Conservation (phyloP, 2,329 filamentous ascomycete genomes). For the Neofusicoccum sp. region DNA sequence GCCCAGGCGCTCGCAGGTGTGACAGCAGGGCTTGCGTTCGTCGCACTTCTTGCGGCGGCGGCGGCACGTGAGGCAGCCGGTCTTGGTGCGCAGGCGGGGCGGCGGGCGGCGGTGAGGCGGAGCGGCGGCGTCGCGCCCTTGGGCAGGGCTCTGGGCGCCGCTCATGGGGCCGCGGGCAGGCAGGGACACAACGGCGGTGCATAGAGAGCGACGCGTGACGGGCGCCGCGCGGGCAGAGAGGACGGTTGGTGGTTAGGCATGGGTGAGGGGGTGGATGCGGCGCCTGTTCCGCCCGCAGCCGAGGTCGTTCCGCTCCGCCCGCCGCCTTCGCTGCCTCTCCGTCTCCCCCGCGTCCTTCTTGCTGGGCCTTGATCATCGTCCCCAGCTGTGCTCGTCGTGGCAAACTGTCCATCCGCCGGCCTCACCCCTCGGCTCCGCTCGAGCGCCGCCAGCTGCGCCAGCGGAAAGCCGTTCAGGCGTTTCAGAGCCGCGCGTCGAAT, state of each 20-base stretch:
- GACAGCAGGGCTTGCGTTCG: conserved; percentile 2
- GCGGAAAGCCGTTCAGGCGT: too few species aligned
- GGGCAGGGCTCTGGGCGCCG: neutral
- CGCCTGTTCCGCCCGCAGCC: too few species aligned
- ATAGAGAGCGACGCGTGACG: neutral
- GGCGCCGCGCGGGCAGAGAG: neutral
- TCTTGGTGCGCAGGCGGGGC: conserved; percentile 5
- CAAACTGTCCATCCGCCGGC: too few species aligned
- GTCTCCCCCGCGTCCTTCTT: too few species aligned
- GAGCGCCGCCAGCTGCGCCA: too few species aligned
- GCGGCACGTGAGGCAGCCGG: neutral
- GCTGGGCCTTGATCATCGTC: too few species aligned
- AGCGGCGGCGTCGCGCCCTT: neutral
- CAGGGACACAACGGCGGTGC: neutral
- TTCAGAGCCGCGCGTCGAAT: too few species aligned
- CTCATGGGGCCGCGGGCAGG: neutral
- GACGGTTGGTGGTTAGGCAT: neutral
- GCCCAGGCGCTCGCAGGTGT: neutral
- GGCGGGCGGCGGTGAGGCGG: neutral
- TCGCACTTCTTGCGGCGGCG: neutral
- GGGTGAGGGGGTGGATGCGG: too few species aligned
- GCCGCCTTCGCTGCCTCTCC: too few species aligned
- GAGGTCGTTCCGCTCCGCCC: too few species aligned
- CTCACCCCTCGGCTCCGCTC: too few species aligned
- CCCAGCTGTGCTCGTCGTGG: too few species aligned